Evolutionary conservation across 2,329 filamentous ascomycete species (phyloP).

Genomic region (Fusarium dlaminii): DNA sequence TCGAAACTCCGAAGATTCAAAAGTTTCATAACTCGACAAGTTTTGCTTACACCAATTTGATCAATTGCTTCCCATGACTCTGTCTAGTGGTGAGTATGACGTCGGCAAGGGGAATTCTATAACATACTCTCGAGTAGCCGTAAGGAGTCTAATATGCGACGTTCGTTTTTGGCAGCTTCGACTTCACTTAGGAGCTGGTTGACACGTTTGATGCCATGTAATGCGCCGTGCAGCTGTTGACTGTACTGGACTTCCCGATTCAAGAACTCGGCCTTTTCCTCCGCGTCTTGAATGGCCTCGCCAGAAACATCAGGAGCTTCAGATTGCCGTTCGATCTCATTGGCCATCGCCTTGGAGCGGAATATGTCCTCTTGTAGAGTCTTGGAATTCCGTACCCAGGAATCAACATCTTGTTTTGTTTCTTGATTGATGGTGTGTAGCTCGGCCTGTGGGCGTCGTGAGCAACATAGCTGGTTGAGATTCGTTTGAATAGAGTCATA

Average conservation of each 20-base stretch:
- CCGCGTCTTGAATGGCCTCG: conserved; percentile 61
- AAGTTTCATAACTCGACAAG: conserved; percentile 70
- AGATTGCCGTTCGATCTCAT: conserved; percentile 81
- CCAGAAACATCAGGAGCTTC: conserved; percentile 69
- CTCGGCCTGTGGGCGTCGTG: conserved; percentile 57
- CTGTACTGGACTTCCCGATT: conserved; percentile 68
- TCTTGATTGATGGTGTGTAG: conserved; percentile 81
- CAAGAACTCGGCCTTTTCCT: conserved; percentile 66
- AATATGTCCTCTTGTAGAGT: conserved; percentile 87
- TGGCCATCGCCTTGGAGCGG: conserved; percentile 79
- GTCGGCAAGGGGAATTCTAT: background rate
- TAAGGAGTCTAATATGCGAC: conserved; percentile 65
- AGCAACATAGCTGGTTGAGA: conserved; percentile 20
- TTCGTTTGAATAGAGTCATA: conserved; percentile 5
- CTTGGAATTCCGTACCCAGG: conserved; percentile 87
- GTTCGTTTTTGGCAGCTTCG: conserved; percentile 64
- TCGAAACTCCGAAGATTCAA: conserved; percentile 72
- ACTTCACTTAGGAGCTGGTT: conserved; percentile 71
- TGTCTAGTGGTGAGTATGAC: conserved; percentile 42
- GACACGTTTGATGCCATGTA: conserved; percentile 64
- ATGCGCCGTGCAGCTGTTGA: conserved; percentile 61
- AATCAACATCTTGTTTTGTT: conserved; percentile 80
- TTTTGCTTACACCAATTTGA: conserved; percentile 67
- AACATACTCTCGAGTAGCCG: conserved; percentile 64
- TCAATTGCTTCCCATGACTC: conserved; percentile 68